phyloP scores from a whole-genome alignment of 2,329 filamentous ascomycete species.

The Penicillium paneum region DNA sequence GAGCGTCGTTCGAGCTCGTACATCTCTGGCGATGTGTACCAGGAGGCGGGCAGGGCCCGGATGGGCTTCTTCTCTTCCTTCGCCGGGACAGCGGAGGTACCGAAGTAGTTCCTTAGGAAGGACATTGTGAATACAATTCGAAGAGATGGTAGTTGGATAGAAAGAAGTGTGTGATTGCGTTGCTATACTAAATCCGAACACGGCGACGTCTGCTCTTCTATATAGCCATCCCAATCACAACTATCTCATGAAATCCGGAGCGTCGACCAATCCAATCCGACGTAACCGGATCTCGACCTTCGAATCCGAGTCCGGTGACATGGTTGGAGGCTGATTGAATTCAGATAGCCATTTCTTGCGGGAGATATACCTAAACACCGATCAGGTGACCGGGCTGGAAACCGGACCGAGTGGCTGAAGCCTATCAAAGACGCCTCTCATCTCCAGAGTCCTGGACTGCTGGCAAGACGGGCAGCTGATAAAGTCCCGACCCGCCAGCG shows the following conservation, averaged over 20 bases:
- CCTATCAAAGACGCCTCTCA: constrained; percentile 7
- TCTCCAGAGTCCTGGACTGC: not conserved
- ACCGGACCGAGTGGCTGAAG: constrained; percentile 20
- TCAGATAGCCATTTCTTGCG: constrained; percentile 18
- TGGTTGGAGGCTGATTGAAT: constrained; percentile 9
- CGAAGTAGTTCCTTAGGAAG: constrained; percentile 30
- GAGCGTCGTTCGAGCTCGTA: constrained; percentile 57
- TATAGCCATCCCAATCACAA: constrained; percentile 17
- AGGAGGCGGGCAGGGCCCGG: constrained; percentile 50
- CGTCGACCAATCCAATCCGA: constrained; percentile 6
- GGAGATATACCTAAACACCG: constrained; percentile 20
- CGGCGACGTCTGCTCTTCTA: constrained; percentile 17
- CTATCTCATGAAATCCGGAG: constrained; percentile 10
- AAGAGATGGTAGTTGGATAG: not conserved
- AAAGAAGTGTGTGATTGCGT: not conserved
- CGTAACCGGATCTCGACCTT: constrained; percentile 7
- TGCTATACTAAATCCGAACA: constrained; percentile 10
- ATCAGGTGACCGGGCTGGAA: constrained; percentile 23
- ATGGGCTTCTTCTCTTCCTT: constrained; percentile 32
- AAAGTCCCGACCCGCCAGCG: constrained; percentile 1
- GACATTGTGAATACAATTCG: constrained; percentile 21
- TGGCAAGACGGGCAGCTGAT: constrained; percentile 8
- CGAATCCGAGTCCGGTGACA: constrained; percentile 14
- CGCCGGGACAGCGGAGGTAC: constrained; percentile 21
- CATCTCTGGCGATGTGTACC: constrained; percentile 47